Percentiles rank a stretch among this genome's conserved stretches.
Conservation (phyloP, 306 rosid genomes). For the Quercus rubra region DNA sequence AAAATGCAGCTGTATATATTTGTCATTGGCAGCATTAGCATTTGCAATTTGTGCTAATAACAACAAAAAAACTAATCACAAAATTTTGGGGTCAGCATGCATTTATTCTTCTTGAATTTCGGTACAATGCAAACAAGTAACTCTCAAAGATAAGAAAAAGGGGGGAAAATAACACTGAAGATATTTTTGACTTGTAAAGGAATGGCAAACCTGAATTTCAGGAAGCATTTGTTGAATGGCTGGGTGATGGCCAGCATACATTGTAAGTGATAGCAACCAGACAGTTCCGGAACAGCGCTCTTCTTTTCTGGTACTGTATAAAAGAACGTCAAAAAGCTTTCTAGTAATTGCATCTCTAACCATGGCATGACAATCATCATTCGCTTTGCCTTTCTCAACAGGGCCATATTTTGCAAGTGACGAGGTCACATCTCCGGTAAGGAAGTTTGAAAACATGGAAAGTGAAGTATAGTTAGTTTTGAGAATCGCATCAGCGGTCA, state of each 20-base stretch:
- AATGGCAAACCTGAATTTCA: slow-evolving; percentile 81
- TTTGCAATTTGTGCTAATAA: not conserved
- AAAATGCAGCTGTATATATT: not conserved
- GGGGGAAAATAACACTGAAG: not conserved
- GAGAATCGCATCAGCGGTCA: slow-evolving; percentile 87
- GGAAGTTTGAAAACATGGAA: slow-evolving; percentile 88
- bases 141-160: not conserved
- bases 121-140: not conserved
- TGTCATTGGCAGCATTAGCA: not conserved
- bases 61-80: too few species aligned
- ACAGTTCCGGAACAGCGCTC: slow-evolving; percentile 98
- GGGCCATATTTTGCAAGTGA: slow-evolving; percentile 38
- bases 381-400: slow-evolving; percentile 29
- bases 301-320: slow-evolving; percentile 92
- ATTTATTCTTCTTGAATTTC: not conserved
- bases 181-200: not conserved
- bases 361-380: slow-evolving; percentile 51
- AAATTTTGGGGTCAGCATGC: too few species aligned
- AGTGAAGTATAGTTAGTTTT: slow-evolving; percentile 81
- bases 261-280: slow-evolving; percentile 86
- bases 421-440: slow-evolving; percentile 72
- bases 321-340: slow-evolving; percentile 83
- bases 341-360: slow-evolving; percentile 70
- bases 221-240: slow-evolving; percentile 83
- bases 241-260: slow-evolving; percentile 83